phyloP scores from a whole-genome alignment of 805 yeast species.

The Maudiozyma serrabonitensis region DNA sequence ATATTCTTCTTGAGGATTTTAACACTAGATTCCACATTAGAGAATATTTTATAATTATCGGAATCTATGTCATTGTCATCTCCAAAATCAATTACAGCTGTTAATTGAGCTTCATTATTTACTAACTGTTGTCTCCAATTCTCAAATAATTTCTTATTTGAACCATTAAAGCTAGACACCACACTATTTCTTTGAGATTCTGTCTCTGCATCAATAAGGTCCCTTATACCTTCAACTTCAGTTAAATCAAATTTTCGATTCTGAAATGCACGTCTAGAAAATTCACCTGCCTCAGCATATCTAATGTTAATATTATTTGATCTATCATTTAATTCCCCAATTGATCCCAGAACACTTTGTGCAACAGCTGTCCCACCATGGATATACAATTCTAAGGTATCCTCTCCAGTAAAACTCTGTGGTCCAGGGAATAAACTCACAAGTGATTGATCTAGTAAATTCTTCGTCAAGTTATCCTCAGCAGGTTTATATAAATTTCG shows the following conservation, averaged over 20 bases:
- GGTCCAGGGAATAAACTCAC: constrained; percentile 63
- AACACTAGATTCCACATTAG: constrained; percentile 39
- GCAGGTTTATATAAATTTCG: constrained; percentile 39
- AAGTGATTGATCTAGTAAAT: constrained; percentile 68
- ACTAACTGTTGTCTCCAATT: constrained; percentile 63
- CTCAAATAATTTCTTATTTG: constrained; percentile 42
- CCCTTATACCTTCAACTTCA: constrained; percentile 82
- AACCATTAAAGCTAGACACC: constrained; percentile 61
- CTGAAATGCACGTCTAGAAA: constrained; percentile 75
- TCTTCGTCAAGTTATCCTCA: constrained; percentile 5
- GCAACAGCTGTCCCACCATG: constrained; percentile 93
- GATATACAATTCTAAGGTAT: constrained; percentile 74
- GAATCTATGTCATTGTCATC: constrained; percentile 84
- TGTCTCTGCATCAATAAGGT: constrained; percentile 87
- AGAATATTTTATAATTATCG: constrained; percentile 39
- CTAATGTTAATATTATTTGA: constrained; percentile 39
- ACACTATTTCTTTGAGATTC: constrained; percentile 78
- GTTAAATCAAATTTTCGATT: constrained; percentile 81
- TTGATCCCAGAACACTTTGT: constrained; percentile 53
- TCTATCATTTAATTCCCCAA: constrained; percentile 43
- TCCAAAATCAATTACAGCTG: constrained; percentile 90
- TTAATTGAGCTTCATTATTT: constrained; percentile 57
- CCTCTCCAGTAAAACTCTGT: constrained; percentile 86
- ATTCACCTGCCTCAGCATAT: constrained; percentile 90
- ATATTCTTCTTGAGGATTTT: constrained; percentile 37